phyloP scores from a whole-genome alignment of 169 alveolate genomes.

The Cyclospora cayetanensis region DNA sequence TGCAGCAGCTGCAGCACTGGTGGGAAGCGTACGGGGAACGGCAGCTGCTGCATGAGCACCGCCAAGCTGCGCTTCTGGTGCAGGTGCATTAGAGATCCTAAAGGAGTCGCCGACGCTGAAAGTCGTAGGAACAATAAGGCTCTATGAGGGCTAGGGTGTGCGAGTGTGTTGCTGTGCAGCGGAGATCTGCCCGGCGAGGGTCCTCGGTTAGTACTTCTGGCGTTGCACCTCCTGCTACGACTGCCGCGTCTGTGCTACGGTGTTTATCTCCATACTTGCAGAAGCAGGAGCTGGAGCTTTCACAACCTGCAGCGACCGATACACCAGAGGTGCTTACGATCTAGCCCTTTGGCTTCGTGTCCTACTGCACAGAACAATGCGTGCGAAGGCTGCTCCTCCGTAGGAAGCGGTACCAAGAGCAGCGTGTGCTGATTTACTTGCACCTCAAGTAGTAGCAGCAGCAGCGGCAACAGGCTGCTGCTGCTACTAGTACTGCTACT shows the following conservation, averaged over 20 bases:
- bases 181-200: neutral
- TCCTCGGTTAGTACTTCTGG: neutral
- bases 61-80: conserved; percentile 9
- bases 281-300: neutral
- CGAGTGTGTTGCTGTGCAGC: conserved; percentile 11
- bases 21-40: conserved; percentile 55
- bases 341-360: too few species aligned
- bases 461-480: neutral
- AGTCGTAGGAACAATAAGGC: too few species aligned
- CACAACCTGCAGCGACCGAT: neutral
- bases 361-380: too few species aligned
- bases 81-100: conserved; percentile 11
- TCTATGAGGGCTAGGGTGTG: conserved; percentile 38
- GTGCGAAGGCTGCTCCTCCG: too few species aligned
- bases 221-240: neutral
- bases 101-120: neutral
- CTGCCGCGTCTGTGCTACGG: neutral
- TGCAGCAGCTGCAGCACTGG: conserved; percentile 65
- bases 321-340: too few species aligned
- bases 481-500: too few species aligned
- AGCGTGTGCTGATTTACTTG: too few species aligned
- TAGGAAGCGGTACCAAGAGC: too few species aligned
- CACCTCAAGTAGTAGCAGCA: neutral
- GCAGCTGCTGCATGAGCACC: conserved; percentile 59
- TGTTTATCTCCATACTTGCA: neutral